phyloP scores from a whole-genome alignment of 1,139 yeast species.

The Saccharomycopsis hybrid region DNA sequence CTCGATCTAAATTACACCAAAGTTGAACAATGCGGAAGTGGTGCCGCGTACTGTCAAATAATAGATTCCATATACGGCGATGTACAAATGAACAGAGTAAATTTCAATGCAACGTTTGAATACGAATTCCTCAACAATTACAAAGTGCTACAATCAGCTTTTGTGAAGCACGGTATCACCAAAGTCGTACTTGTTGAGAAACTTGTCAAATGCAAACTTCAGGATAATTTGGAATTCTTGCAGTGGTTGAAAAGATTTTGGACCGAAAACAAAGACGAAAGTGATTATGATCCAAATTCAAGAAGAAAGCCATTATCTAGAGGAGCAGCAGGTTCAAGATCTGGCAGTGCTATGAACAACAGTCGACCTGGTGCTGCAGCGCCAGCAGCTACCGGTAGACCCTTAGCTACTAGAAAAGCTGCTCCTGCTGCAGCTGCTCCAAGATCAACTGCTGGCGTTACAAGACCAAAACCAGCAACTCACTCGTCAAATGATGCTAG shows the following conservation, averaged over 20 bases:
- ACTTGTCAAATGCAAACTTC: constrained; percentile 80
- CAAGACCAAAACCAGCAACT: neutral
- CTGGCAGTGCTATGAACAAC: constrained; percentile 10
- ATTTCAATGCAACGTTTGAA: constrained; percentile 62
- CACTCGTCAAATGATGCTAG: neutral
- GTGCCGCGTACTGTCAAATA: constrained; percentile 91
- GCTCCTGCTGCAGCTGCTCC: neutral
- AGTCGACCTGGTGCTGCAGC: neutral
- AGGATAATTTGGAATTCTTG: constrained; percentile 86
- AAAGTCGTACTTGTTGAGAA: constrained; percentile 76
- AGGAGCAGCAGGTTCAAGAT: constrained; percentile 2
- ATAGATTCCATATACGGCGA: constrained; percentile 81
- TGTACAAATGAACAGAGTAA: constrained; percentile 71
- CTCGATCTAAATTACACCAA: constrained; percentile 61
- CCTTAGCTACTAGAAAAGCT: neutral
- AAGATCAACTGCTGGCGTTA: neutral
- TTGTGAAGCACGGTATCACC: constrained; percentile 63
- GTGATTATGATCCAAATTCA: constrained; percentile 59
- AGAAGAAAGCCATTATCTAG: constrained; percentile 38
- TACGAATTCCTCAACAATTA: constrained; percentile 76
- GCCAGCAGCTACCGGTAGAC: neutral
- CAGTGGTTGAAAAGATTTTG: constrained; percentile 89
- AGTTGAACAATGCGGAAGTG: constrained; percentile 92
- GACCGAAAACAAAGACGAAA: constrained; percentile 68
- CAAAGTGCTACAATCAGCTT: constrained; percentile 76